Conservation (phyloP, 805 yeast genomes). For the Maudiozyma turicensis region DNA sequence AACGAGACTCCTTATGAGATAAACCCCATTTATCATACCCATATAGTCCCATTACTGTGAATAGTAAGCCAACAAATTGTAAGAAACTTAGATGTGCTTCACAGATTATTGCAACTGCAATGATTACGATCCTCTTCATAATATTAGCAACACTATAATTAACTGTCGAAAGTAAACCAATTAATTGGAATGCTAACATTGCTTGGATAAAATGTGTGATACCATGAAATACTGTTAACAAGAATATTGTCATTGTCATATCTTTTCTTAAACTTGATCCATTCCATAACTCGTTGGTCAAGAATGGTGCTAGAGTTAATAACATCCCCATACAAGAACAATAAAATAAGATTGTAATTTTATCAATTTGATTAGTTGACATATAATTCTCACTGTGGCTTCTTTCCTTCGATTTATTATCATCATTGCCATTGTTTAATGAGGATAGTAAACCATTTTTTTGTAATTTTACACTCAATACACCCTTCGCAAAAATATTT, state of each 20-base stretch:
- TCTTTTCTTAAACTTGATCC: conserved; percentile 22
- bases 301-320: conserved; percentile 58
- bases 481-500: conserved; percentile 69
- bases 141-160: conserved; percentile 75
- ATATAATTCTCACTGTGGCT: conserved; percentile 9
- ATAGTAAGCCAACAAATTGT: conserved; percentile 43
- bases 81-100: conserved; percentile 39
- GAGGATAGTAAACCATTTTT: conserved; percentile 18
- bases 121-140: conserved; percentile 62
- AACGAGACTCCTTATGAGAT: conserved; percentile 8
- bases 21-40: conserved; percentile 64
- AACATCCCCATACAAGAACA: conserved; percentile 62
- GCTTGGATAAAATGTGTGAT: conserved; percentile 62
- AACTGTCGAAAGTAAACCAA: conserved; percentile 64
- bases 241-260: conserved; percentile 22
- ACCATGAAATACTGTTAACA: conserved; percentile 51
- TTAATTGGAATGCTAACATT: conserved; percentile 63
- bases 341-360: conserved; percentile 59
- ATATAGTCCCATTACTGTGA: conserved; percentile 55
- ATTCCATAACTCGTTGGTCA: conserved; percentile 40
- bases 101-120: conserved; percentile 53
- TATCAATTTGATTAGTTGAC: conserved; percentile 40
- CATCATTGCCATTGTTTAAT: conserved; percentile 11
- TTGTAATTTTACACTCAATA: conserved; percentile 40
- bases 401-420: conserved; percentile 12